phyloP scores from a whole-genome alignment of 306 rosid species.

The Begonia masoniana region DNA sequence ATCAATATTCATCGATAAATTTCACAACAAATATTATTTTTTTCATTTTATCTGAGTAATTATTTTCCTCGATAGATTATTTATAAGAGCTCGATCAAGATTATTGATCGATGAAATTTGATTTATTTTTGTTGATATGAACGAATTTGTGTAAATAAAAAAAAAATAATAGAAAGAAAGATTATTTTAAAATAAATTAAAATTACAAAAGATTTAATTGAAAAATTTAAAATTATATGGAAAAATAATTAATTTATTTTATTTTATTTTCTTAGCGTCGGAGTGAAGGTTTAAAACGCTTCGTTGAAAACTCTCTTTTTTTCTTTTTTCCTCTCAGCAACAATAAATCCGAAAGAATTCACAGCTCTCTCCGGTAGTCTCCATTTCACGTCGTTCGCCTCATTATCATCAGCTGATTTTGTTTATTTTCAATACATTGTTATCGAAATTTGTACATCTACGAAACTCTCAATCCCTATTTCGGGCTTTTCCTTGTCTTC shows the following conservation, averaged over 20 bases:
- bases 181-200: background rate
- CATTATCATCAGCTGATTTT: slow-evolving; percentile 16
- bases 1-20: too few relatives aligned
- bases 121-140: too few relatives aligned
- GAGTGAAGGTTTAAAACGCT: slow-evolving; percentile 38
- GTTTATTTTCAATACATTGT: slow-evolving; percentile 3
- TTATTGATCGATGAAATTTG: too few relatives aligned
- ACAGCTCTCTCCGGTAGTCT: slow-evolving; percentile 43
- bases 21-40: too few relatives aligned
- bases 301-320: slow-evolving; percentile 18
- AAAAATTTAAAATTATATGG: too few relatives aligned
- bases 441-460: background rate
- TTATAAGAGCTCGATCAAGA: too few relatives aligned
- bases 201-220: too few relatives aligned
- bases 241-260: background rate
- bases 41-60: too few relatives aligned
- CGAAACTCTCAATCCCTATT: slow-evolving; percentile 14
- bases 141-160: too few relatives aligned
- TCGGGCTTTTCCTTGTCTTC: slow-evolving; percentile 6
- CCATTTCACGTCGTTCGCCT: slow-evolving; percentile 22
- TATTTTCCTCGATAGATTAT: too few relatives aligned
- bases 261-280: slow-evolving; percentile 1
- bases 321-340: slow-evolving; percentile 3
- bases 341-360: slow-evolving; percentile 19
- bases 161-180: too few relatives aligned